Evolutionary conservation across 2,329 filamentous ascomycete genomes (phyloP).

Genomic region (Cladophialophora psammophila): DNA sequence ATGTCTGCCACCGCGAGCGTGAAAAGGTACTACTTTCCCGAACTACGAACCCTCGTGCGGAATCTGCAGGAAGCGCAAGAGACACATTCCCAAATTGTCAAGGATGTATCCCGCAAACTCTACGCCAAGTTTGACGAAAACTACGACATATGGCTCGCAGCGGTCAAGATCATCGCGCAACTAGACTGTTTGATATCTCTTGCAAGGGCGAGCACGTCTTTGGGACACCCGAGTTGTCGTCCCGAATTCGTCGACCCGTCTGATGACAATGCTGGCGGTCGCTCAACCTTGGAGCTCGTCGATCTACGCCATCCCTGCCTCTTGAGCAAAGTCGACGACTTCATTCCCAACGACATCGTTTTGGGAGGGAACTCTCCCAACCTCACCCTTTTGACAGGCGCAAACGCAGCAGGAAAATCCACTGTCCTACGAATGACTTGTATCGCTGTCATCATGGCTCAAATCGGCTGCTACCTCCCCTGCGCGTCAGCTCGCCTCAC

Average conservation of each 20-base stretch:
- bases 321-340: conserved; percentile 85
- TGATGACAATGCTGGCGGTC: conserved; percentile 60
- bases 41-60: conserved; percentile 81
- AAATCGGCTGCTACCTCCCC: conserved; percentile 92
- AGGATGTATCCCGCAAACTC: conserved; percentile 83
- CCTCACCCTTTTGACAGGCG: conserved; percentile 90
- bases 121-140: conserved; percentile 87
- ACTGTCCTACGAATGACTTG: conserved; percentile 97
- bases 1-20: conserved; percentile 93
- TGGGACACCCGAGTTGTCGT: conserved; percentile 87
- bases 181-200: conserved; percentile 94
- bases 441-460: conserved; percentile 94
- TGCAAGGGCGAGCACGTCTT: conserved; percentile 81
- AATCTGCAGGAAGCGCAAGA: conserved; percentile 93
- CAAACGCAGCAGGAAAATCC: conserved; percentile 96
- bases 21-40: conserved; percentile 91
- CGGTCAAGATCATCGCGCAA: conserved; percentile 88
- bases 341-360: conserved; percentile 93
- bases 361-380: conserved; percentile 83
- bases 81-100: conserved; percentile 87
- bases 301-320: conserved; percentile 96
- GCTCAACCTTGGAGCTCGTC: conserved; percentile 87
- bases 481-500: conserved; percentile 82
- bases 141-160: conserved; percentile 83
- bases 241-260: conserved; percentile 77